Evolutionary conservation across 345 rosid genomes (phyloP).

Genomic region (Dimocarpus longan): DNA sequence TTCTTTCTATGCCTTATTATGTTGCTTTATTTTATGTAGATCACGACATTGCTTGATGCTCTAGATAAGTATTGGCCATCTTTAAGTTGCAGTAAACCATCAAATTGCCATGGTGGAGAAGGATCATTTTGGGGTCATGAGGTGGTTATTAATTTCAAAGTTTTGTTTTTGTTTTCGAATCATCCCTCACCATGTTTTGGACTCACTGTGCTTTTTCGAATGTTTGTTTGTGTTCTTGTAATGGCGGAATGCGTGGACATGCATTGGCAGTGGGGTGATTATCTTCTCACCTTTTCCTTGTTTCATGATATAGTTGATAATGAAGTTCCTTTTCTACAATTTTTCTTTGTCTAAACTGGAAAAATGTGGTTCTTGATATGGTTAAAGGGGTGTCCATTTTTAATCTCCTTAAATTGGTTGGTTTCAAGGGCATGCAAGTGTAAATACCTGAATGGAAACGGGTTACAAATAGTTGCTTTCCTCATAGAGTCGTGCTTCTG

Average conservation of each 20-base stretch:
- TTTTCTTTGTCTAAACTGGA: not conserved
- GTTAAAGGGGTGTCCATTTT: not conserved
- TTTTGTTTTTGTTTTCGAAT: constrained; percentile 13
- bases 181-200: constrained; percentile 4
- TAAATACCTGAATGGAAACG: not conserved
- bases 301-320: constrained; percentile 20
- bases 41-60: constrained; percentile 54
- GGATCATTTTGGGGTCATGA: constrained; percentile 90
- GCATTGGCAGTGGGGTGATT: constrained; percentile 84
- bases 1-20: not conserved
- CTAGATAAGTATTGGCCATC: constrained; percentile 82
- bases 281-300: constrained; percentile 31
- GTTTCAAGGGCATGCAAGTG: not conserved
- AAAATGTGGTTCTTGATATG: not conserved
- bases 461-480: not conserved
- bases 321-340: constrained; percentile 9
- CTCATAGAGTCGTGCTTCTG: not conserved
- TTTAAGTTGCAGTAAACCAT: constrained; percentile 60
- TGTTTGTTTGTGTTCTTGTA: constrained; percentile 29
- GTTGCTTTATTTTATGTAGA: constrained; percentile 40
- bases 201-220: constrained; percentile 39
- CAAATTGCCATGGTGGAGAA: constrained; percentile 59
- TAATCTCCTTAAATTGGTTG: not conserved
- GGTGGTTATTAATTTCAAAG: constrained; percentile 39
- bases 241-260: constrained; percentile 40